phyloP scores from a whole-genome alignment of 129 eudicot genomes.

The Lonicera japonica region DNA sequence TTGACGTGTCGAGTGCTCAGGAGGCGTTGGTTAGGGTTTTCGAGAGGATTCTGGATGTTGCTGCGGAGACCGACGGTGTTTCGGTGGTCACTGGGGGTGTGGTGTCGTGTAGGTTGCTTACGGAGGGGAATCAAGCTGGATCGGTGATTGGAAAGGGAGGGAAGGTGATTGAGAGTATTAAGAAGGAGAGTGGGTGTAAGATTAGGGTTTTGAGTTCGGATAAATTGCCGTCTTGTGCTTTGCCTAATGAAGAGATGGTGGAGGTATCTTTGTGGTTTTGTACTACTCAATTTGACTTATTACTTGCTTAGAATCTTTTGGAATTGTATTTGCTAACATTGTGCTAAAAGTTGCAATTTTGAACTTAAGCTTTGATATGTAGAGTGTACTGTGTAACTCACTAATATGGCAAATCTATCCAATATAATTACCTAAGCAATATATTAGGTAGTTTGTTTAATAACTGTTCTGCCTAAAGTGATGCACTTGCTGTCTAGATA shows the following conservation, averaged over 20 bases:
- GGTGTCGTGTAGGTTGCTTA: constrained; percentile 58
- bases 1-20: constrained; percentile 61
- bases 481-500: no score
- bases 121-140: constrained; percentile 34
- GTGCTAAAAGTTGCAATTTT: no score
- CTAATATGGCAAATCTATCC: no score
- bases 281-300: no score
- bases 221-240: constrained; percentile 32
- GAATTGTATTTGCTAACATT: neutral
- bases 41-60: constrained; percentile 65
- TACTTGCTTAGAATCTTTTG: neutral
- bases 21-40: constrained; percentile 71
- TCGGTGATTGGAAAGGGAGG: constrained; percentile 71
- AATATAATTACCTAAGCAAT: no score
- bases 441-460: no score
- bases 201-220: constrained; percentile 33
- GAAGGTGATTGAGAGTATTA: constrained; percentile 47
- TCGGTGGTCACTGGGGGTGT: constrained; percentile 26
- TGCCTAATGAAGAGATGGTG: constrained; percentile 39
- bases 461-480: no score
- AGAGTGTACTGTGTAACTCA: no score
- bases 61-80: constrained; percentile 43
- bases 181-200: constrained; percentile 51
- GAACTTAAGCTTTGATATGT: no score
- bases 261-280: constrained; percentile 43